Percentiles rank a stretch among this genome's conserved stretches.
These are phyloP conservation scores for Chrysophaeum taylorii DNA, from an alignment of 352 stramenopile species.

Conservation along the genomic window DNA sequence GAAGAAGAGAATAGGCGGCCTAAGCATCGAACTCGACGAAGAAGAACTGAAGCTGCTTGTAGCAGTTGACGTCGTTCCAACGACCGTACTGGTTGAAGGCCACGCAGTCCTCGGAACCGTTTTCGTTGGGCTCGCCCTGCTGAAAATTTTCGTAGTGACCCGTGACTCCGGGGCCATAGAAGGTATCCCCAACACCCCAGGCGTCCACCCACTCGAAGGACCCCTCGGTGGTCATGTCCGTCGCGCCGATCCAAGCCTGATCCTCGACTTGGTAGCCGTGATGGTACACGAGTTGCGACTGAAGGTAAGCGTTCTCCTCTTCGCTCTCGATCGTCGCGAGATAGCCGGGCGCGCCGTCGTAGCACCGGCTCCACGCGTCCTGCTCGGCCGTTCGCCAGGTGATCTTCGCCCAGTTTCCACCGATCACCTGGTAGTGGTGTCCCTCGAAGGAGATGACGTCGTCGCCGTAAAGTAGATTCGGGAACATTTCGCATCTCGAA, in stretches of 20 bases:
- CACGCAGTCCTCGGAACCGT: slow-evolving; percentile 12
- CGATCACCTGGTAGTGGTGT: slow-evolving; percentile 10
- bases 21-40: slow-evolving; percentile 11
- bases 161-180: not conserved
- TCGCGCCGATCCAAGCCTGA: not conserved
- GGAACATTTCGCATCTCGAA: too few species aligned
- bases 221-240: slow-evolving; percentile 7
- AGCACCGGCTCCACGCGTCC: not conserved
- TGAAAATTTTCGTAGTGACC: not conserved
- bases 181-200: too few species aligned
- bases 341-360: not conserved
- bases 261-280: not conserved
- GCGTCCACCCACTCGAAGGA: not conserved
- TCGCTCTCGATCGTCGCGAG: not conserved
- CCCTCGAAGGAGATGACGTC: not conserved
- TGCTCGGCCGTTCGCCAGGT: not conserved
- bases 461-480: not conserved
- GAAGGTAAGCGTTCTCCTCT: slow-evolving; percentile 8
- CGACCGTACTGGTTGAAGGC: not conserved
- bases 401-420: not conserved
- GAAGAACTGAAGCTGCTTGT: slow-evolving; percentile 8
- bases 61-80: slow-evolving; percentile 13
- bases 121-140: not conserved
- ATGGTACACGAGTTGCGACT: not conserved
- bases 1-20: too few species aligned